phyloP scores from a whole-genome alignment of 768 basidiomycete genomes.

The Mycena vitilis region DNA sequence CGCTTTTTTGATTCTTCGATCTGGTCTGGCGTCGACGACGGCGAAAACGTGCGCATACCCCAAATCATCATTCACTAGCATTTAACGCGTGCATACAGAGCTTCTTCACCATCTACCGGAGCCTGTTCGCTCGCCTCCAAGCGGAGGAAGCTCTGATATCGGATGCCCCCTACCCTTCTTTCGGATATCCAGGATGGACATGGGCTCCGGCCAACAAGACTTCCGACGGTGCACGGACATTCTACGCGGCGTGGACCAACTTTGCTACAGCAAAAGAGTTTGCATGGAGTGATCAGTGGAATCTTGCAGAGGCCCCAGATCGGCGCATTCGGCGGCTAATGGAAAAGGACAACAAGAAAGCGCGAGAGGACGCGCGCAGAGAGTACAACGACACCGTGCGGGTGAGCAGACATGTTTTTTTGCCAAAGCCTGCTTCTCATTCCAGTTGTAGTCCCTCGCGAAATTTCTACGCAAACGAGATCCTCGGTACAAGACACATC shows the following conservation, averaged over 20 bases:
- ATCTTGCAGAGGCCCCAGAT: conserved; percentile 86
- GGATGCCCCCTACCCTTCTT: conserved; percentile 75
- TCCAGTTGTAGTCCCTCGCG: conserved; percentile 67
- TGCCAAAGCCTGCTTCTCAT: conserved; percentile 17
- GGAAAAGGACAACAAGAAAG: conserved; percentile 97
- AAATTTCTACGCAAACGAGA: conserved; percentile 89
- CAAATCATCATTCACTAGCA: not conserved
- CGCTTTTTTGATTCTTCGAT: conserved; percentile 84
- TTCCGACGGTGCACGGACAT: conserved; percentile 70
- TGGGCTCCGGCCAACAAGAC: conserved; percentile 69
- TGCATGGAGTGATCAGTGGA: conserved; percentile 88
- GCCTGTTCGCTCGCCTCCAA: conserved; percentile 85
- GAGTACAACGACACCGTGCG: conserved; percentile 95
- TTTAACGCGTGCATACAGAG: conserved; percentile 59
- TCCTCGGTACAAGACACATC: conserved; percentile 82
- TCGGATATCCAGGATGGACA: conserved; percentile 82
- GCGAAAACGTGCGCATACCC: conserved; percentile 57
- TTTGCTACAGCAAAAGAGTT: conserved; percentile 92
- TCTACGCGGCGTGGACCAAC: conserved; percentile 89
- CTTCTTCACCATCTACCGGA: conserved; percentile 90
- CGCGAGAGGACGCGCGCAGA: conserved; percentile 84
- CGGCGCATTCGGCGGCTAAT: conserved; percentile 86
- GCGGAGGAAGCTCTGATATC: conserved; percentile 77
- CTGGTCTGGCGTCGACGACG: conserved; percentile 76
- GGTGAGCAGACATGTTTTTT: conserved; percentile 57